Base-by-base conservation (phyloP, 2,329 filamentous ascomycete species). In the Exophiala bonariae region DNA sequence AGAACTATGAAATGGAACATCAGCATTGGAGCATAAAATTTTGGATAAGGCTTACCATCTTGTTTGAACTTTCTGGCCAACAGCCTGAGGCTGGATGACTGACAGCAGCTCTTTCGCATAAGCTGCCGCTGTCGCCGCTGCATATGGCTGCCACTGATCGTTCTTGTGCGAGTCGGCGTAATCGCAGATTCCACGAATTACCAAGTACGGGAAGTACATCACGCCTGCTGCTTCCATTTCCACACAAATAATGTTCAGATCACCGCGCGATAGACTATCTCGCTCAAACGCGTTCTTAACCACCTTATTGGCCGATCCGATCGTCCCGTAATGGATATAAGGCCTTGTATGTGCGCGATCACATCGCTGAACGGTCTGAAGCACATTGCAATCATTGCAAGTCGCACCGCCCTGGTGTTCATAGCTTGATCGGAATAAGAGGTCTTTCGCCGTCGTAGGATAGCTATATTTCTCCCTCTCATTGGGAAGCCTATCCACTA, bases 231-330 rank as follows among this genome's bases (percentile, higher is more conserved):
- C 46, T 28, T 49, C 46, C 46, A 49, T 45, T 31, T 49, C 46
- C 5, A 47, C 14, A 30, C 47, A 50, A 20, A 50, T 32, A 16
- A 26, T 20, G 14, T 33, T 22, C 14, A 22, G 8, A 13, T 11
- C 17, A n/a, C 47, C n/a, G 7, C 34, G 42, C 8, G 38, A 9
- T 10, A 40, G 13, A 7, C 26, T 10, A 22, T 58, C 52, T 17
- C 59, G 36, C 1, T 32, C 42, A 3, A 22, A 16, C 2, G 40
- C 50, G 36, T 56, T 42, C 33, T 58, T 59, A 9, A 63, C 54
- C 1, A 62, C 55, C 18, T 58, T 53, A 30, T 64, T 60, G 2
- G 55, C 59, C 4, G 61, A 62, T 9, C 43, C 60, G 23, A 63
- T 59, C 0, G 44, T 41, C 2, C 60, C 59, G 31, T 62, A 60